These are phyloP conservation scores for Talaromyces stipitatus DNA, from an alignment of 495 filamentous ascomycete species.

Conservation along the genomic window DNA sequence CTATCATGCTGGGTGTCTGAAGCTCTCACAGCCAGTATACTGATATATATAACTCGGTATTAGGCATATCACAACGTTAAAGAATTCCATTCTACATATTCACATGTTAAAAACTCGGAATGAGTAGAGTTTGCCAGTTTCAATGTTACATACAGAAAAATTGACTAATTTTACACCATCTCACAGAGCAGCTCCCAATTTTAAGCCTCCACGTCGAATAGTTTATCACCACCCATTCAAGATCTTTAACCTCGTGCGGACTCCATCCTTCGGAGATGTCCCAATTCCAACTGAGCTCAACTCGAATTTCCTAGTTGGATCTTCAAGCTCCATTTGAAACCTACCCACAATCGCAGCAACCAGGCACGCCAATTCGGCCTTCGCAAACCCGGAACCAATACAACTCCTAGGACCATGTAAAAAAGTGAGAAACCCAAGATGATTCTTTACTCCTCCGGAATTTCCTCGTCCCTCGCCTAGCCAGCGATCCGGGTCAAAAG, in stretches of 20 bases:
- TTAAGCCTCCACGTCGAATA: too few species aligned
- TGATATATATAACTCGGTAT: background rate
- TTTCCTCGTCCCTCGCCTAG: conserved; percentile 39
- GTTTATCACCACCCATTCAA: conserved; percentile 4
- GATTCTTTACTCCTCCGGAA: conserved; percentile 50
- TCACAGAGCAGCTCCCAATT: too few species aligned
- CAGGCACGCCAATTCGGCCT: conserved; percentile 74
- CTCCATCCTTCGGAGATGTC: background rate
- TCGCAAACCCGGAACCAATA: conserved; percentile 75
- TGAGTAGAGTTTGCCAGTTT: too few species aligned
- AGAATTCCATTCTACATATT: too few species aligned
- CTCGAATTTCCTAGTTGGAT: conserved; percentile 48
- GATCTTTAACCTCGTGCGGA: background rate
- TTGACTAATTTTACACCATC: too few species aligned
- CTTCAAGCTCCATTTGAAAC: conserved; percentile 56
- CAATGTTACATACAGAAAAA: too few species aligned
- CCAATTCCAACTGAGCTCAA: conserved; percentile 23
- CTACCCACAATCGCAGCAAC: conserved; percentile 70
- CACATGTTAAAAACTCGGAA: too few species aligned
- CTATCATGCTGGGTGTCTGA: too few species aligned
- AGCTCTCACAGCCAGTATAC: too few species aligned
- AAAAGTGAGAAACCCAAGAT: conserved; percentile 76
- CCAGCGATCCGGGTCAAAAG: conserved; percentile 80
- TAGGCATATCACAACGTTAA: background rate
- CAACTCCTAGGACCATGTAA: conserved; percentile 74